These are phyloP conservation scores for Podospora australis DNA, from an alignment of 495 filamentous ascomycete species.

Conservation along the genomic window DNA sequence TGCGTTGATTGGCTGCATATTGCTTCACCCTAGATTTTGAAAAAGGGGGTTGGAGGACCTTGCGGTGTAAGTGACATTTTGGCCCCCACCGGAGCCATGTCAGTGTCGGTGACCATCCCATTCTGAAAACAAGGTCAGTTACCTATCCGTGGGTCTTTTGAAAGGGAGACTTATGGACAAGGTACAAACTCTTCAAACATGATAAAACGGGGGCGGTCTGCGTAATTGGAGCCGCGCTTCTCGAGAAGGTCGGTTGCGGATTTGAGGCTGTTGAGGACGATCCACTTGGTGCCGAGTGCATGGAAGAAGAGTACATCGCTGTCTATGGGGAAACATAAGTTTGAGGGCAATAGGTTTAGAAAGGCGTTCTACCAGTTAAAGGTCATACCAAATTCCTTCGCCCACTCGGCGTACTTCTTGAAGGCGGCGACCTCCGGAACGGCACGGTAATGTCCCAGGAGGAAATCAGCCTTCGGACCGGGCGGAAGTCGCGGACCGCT, in stretches of 20 bases:
- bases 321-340: neutral
- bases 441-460: conserved; percentile 37
- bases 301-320: conserved; percentile 36
- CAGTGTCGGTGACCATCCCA: conserved; percentile 41
- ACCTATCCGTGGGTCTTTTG: neutral
- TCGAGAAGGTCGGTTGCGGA: conserved; percentile 39
- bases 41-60: conserved; percentile 35
- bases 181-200: conserved; percentile 40
- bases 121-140: conserved; percentile 15
- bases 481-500: conserved; percentile 27
- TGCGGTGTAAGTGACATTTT: conserved; percentile 39
- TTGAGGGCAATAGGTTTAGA: neutral
- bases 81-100: conserved; percentile 45
- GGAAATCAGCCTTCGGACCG: conserved; percentile 32
- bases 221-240: conserved; percentile 37
- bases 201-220: conserved; percentile 41
- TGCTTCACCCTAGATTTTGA: conserved; percentile 29
- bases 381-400: conserved; percentile 31
- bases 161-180: neutral
- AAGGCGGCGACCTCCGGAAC: conserved; percentile 35
- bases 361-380: neutral
- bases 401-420: conserved; percentile 35
- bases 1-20: conserved; percentile 27
- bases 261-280: conserved; percentile 36
- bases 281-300: conserved; percentile 35